phyloP scores from a whole-genome alignment of 768 basidiomycete species.

The Harrya chromipes region DNA sequence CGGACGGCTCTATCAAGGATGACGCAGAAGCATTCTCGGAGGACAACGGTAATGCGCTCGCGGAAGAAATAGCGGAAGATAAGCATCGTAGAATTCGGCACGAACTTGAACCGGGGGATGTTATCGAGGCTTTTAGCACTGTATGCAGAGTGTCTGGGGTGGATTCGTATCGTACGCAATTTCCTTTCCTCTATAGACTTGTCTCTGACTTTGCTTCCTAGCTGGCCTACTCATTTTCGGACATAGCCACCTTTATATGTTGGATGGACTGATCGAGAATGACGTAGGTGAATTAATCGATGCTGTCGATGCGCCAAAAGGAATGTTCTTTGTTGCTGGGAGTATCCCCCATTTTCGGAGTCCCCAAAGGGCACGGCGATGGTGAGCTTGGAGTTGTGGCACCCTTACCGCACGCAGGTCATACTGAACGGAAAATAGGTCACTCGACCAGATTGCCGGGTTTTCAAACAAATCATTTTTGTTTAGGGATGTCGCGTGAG shows the following conservation, averaged over 20 bases:
- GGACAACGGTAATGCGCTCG: constrained; percentile 43
- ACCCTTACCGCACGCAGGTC: background rate
- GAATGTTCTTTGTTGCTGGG: constrained; percentile 80
- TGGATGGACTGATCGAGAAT: constrained; percentile 86
- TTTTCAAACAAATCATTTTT: constrained; percentile 82
- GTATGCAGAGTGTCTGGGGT: constrained; percentile 88
- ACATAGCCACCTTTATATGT: constrained; percentile 79
- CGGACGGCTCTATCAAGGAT: constrained; percentile 15
- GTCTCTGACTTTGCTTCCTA: constrained; percentile 5
- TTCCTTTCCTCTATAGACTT: background rate
- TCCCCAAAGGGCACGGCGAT: constrained; percentile 78
- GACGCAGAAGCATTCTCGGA: constrained; percentile 11
- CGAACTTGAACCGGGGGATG: constrained; percentile 84
- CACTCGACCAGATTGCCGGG: constrained; percentile 72
- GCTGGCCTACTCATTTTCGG: constrained; percentile 90
- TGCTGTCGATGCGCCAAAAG: constrained; percentile 78
- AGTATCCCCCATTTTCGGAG: constrained; percentile 77
- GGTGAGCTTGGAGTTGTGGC: constrained; percentile 45
- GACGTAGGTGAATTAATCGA: constrained; percentile 89
- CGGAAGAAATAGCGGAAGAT: constrained; percentile 82
- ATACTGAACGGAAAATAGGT: constrained; percentile 42
- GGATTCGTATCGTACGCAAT: constrained; percentile 80
- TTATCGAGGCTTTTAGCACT: constrained; percentile 83
- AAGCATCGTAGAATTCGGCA: constrained; percentile 85
- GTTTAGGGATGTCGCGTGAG: constrained; percentile 90